Conservation (phyloP, 1,139 yeast species). For the Geotrichum phurueaensis region DNA sequence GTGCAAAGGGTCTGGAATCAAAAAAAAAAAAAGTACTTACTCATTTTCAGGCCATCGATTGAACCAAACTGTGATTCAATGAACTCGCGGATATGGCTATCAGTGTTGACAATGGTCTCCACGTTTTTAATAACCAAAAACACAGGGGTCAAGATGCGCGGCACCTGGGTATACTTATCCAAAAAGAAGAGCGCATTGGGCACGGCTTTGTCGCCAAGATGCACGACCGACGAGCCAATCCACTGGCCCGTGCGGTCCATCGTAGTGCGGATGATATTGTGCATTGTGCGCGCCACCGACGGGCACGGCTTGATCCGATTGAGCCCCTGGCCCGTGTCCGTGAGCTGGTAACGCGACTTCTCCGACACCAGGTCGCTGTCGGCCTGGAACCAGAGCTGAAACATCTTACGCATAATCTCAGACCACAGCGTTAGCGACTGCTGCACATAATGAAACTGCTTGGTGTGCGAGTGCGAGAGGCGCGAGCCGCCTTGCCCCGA, state of each 20-base stretch:
- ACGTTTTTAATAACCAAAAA: conserved; percentile 48
- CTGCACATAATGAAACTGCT: conserved; percentile 62
- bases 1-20: background rate
- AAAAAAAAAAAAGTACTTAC: conserved; percentile 3
- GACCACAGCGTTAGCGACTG: conserved; percentile 71
- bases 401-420: conserved; percentile 65
- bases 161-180: conserved; percentile 71
- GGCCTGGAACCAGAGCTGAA: conserved; percentile 64
- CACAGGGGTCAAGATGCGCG: conserved; percentile 63
- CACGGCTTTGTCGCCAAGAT: conserved; percentile 70
- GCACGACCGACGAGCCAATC: conserved; percentile 74
- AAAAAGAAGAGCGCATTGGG: conserved; percentile 71
- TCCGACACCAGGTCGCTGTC: conserved; percentile 54
- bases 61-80: conserved; percentile 52
- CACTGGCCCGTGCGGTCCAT: conserved; percentile 56
- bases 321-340: conserved; percentile 74
- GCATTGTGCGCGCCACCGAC: conserved; percentile 59
- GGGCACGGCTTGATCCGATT: conserved; percentile 70
- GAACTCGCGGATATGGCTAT: conserved; percentile 39
- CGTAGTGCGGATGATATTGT: conserved; percentile 53
- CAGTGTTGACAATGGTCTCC: background rate
- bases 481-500: conserved; percentile 62
- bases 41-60: conserved; percentile 44
- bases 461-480: conserved; percentile 59
- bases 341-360: conserved; percentile 45